Evolutionary conservation across 305 asterid genomes (phyloP).

Genomic region (Solanum hybrid): DNA sequence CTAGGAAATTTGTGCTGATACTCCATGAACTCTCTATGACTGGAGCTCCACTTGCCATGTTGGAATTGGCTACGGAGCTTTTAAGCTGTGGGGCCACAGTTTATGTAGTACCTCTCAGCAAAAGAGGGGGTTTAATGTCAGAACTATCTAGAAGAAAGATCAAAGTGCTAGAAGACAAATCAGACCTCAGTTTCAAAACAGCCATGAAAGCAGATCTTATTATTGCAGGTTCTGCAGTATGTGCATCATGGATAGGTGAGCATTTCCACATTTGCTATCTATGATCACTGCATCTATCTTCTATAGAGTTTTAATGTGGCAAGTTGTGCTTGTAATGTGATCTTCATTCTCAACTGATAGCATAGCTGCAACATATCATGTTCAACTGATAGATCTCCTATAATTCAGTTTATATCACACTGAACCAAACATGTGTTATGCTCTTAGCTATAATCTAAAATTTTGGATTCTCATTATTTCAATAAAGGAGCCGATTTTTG

Average conservation of each 20-base stretch:
- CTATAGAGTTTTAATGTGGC: neutral
- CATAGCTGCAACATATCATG: neutral
- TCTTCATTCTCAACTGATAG: neutral
- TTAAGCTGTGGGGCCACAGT: constrained; percentile 97
- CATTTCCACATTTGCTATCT: neutral
- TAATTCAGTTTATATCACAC: neutral
- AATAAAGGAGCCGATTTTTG: neutral
- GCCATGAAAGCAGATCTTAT: constrained; percentile 95
- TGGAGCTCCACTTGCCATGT: constrained; percentile 98
- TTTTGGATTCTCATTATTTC: neutral
- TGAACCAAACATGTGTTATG: neutral
- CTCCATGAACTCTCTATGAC: constrained; percentile 97
- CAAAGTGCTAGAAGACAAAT: constrained; percentile 79
- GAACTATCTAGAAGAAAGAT: constrained; percentile 82
- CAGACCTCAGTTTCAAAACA: constrained; percentile 76
- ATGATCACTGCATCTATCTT: neutral
- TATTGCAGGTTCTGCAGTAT: constrained; percentile 95
- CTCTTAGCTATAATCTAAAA: neutral
- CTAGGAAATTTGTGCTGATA: constrained; percentile 83
- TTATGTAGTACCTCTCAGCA: constrained; percentile 69
- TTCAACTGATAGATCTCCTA: neutral
- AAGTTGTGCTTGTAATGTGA: neutral
- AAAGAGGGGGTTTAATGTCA: constrained; percentile 79
- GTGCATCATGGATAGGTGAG: constrained; percentile 97
- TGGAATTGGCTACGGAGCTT: constrained; percentile 94